Base-by-base conservation (phyloP, 345 rosid species). In the Moricandia moricandioides region DNA sequence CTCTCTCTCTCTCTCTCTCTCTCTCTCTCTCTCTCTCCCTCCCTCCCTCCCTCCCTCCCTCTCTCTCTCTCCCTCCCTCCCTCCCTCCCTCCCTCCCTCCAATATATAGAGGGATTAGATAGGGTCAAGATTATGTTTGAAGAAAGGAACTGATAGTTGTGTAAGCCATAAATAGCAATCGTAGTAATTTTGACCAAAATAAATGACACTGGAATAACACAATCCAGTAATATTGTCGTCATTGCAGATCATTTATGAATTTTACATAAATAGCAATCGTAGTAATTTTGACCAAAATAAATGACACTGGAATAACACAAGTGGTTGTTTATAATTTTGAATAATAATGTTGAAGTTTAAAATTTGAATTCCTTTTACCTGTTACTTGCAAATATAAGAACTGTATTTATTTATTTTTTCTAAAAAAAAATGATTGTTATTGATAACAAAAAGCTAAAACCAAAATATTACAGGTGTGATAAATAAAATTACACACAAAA, bases 311-410 rank as follows among this genome's bases (percentile, higher is more conserved):
- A 65, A 57, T 65, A 31, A 65, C 13, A 47, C 66, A 45, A 66
- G 67, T 58, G 6, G 60, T 12, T 59, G 13, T 68, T 68, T 69
- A 10, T 13, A 4, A 13, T 21, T 57, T 69, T 61, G 39, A 75
- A 61, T 61, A 12, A 12, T 4, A 17, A 2, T 8, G 1, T 16
- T 37, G 30, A 56, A 11, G 1, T 56, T 56, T 26, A 54, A 52
- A 37, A 66, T 75, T 29, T 75, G 73, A 69, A 75, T 61, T 51
- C 30, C 9, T 67, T 33, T 14, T 47, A 30, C 5, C 13, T 34
- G 16, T 33, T 24, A 21, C 27, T 62, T 24, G 7, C 37, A 43
- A 12, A 17, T 31, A 14, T 8, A 21, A 49, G 26, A 37, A 24
- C 31, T 3, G 18, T 1, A 12, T 4, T 40, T 62, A 21, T 9